Evolutionary conservation across 306 rosid species (phyloP).

Genomic region (Comarum palustre): DNA sequence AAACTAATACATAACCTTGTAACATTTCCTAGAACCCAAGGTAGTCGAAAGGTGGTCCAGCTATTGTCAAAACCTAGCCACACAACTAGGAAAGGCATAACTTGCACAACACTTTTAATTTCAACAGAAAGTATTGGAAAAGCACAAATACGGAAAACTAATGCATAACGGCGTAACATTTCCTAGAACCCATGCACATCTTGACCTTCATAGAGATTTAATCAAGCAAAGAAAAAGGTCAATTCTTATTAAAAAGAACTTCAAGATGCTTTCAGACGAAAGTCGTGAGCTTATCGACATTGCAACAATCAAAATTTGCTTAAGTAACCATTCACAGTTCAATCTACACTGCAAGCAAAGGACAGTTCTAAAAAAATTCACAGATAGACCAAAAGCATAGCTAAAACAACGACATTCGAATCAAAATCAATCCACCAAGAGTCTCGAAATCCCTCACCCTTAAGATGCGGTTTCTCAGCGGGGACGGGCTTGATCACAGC

Average conservation of each 20-base stretch:
- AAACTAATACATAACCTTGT: not conserved
- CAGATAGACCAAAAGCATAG: not conserved
- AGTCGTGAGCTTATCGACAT: not conserved
- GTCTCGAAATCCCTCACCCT: slow-evolving; percentile 48
- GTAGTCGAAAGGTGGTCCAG: too few relatives aligned
- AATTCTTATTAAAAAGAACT: not conserved
- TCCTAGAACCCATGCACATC: not conserved
- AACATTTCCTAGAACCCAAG: not conserved
- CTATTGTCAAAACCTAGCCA: not conserved
- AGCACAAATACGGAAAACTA: not conserved
- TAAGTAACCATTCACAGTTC: not conserved
- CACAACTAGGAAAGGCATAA: not conserved
- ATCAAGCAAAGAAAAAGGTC: not conserved
- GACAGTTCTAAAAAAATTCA: too few relatives aligned
- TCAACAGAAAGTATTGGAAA: not conserved
- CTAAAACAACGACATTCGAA: not conserved
- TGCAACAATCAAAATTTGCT: not conserved
- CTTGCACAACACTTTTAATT: not conserved
- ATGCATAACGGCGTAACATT: not conserved
- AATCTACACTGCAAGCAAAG: not conserved
- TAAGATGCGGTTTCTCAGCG: slow-evolving; percentile 27
- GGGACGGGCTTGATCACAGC: slow-evolving; percentile 38
- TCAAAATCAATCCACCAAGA: not conserved
- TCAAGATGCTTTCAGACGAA: not conserved
- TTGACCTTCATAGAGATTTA: not conserved